Evolutionary conservation across 2,329 filamentous ascomycete species (phyloP).

Genomic region (Botrytis deweyae): DNA sequence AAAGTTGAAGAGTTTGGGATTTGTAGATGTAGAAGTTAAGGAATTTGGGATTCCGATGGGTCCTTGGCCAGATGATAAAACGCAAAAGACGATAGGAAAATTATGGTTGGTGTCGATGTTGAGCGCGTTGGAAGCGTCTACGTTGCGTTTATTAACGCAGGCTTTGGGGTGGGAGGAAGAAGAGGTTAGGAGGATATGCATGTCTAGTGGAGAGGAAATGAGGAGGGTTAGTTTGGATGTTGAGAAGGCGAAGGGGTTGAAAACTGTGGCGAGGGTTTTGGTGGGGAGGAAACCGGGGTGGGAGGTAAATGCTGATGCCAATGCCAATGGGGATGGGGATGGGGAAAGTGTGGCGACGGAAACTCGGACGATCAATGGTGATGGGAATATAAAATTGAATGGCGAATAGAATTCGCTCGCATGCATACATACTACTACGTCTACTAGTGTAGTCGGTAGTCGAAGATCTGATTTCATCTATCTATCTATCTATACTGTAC

Average conservation of each 20-base stretch:
- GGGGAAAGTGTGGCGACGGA: neutral
- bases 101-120: slow-evolving; percentile 33
- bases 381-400: neutral
- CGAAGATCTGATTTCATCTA: neutral
- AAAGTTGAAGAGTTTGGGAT: slow-evolving; percentile 42
- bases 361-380: neutral
- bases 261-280: slow-evolving; percentile 30
- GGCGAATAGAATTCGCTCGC: neutral
- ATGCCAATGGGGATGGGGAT: neutral
- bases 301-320: neutral
- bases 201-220: slow-evolving; percentile 24
- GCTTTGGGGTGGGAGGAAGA: slow-evolving; percentile 34
- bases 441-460: neutral
- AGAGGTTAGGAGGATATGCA: slow-evolving; percentile 28
- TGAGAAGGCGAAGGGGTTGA: slow-evolving; percentile 30
- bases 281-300: slow-evolving; percentile 34
- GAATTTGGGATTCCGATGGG: slow-evolving; percentile 36
- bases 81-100: slow-evolving; percentile 31
- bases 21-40: slow-evolving; percentile 43
- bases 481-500: neutral
- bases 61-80: slow-evolving; percentile 41
- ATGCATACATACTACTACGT: neutral
- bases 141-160: slow-evolving; percentile 33
- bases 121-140: slow-evolving; percentile 33
- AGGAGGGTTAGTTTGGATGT: slow-evolving; percentile 30